A percentile compares a stretch with the other conserved stretches of the same genome.
These are phyloP conservation scores for Albugo laibachii DNA, from an alignment of 352 stramenopile genomes.

Conservation along the genomic window DNA sequence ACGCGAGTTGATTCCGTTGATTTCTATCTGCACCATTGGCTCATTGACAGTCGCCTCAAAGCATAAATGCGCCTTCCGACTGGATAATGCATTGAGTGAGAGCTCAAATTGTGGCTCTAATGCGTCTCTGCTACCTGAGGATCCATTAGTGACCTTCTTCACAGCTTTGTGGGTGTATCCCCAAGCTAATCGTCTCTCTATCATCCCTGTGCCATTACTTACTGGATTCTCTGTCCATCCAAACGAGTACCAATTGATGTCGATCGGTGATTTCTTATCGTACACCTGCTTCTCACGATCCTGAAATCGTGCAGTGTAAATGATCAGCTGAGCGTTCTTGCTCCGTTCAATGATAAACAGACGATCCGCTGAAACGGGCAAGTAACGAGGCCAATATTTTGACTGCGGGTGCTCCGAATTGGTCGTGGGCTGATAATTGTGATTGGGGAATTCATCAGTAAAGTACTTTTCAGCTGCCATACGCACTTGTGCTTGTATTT, in stretches of 20 bases:
- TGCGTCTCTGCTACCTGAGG: slow-evolving; percentile 1
- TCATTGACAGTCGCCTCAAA: slow-evolving; percentile 23
- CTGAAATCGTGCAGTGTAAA: slow-evolving; percentile 48
- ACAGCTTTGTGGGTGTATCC: slow-evolving; percentile 33
- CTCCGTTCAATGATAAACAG: slow-evolving; percentile 57
- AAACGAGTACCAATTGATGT: slow-evolving; percentile 73
- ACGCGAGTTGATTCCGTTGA: slow-evolving; percentile 19
- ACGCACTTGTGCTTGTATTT: no score
- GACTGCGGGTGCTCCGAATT: slow-evolving; percentile 30
- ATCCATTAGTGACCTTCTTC: not conserved
- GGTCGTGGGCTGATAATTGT: slow-evolving; percentile 44
- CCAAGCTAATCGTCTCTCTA: slow-evolving; percentile 49
- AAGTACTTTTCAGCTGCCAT: slow-evolving; percentile 13
- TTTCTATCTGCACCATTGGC: slow-evolving; percentile 33
- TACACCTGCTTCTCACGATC: slow-evolving; percentile 20
- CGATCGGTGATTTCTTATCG: slow-evolving; percentile 38
- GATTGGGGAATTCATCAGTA: slow-evolving; percentile 48
- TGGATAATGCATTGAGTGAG: slow-evolving; percentile 47
- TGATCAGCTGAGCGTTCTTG: slow-evolving; percentile 64
- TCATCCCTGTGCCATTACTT: slow-evolving; percentile 37
- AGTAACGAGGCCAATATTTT: slow-evolving; percentile 44
- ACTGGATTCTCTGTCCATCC: slow-evolving; percentile 46
- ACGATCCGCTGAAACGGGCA: slow-evolving; percentile 32
- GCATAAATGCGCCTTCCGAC: slow-evolving; percentile 25
- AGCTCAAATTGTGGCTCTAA: slow-evolving; percentile 14